phyloP scores from a whole-genome alignment of 768 basidiomycete genomes.

The Rhodotorula babjevae region DNA sequence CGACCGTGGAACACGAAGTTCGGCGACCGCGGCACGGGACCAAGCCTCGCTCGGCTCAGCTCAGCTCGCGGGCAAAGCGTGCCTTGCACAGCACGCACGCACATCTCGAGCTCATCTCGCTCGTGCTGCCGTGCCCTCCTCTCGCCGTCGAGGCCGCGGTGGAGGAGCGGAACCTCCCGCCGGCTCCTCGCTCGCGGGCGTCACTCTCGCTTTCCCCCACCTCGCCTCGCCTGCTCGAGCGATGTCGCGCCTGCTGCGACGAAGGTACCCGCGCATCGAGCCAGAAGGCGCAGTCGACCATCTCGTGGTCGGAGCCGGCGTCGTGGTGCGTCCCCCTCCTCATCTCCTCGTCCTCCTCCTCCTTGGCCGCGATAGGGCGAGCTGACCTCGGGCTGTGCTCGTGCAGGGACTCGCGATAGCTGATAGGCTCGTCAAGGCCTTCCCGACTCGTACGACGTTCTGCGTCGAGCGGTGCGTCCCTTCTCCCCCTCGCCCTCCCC shows the following conservation, averaged over 20 bases:
- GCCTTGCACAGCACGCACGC: too few species aligned
- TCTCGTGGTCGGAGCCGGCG: conserved; percentile 82
- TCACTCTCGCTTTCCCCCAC: too few species aligned
- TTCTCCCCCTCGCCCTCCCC: background rate
- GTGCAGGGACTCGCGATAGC: conserved; percentile 71
- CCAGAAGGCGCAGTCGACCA: conserved; percentile 75
- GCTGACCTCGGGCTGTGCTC: conserved; percentile 52
- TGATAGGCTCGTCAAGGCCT: conserved; percentile 61
- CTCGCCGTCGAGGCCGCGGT: too few species aligned
- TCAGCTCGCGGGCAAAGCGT: too few species aligned
- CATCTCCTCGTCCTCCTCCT: background rate
- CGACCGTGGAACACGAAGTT: too few species aligned
- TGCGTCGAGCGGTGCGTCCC: conserved; percentile 68
- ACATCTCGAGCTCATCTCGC: too few species aligned
- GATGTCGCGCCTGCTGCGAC: conserved; percentile 11
- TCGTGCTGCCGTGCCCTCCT: too few species aligned
- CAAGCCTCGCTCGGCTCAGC: too few species aligned
- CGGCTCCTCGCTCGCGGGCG: too few species aligned
- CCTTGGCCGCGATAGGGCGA: too few species aligned
- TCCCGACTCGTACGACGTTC: conserved; percentile 66
- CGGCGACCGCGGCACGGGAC: too few species aligned
- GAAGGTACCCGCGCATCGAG: conserved; percentile 51
- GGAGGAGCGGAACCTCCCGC: too few species aligned
- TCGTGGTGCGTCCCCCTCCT: conserved; percentile 24
- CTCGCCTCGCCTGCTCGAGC: background rate